These are phyloP conservation scores for Scutellaria barbata DNA, from an alignment of 257 asterid genomes.

Conservation along the genomic window DNA sequence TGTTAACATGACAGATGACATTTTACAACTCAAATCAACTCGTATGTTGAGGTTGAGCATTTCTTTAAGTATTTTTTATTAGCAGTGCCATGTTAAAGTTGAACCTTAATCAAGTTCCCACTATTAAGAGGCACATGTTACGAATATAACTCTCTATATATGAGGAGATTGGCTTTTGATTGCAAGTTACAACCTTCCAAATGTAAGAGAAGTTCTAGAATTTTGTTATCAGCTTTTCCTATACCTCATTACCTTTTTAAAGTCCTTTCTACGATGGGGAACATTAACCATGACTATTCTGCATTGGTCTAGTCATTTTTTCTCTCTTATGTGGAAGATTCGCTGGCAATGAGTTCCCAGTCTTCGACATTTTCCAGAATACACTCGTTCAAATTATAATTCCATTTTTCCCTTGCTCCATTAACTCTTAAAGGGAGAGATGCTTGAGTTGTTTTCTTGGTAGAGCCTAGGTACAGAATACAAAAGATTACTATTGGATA, in stretches of 20 bases:
- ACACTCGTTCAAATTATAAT: neutral
- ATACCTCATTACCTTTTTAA: neutral
- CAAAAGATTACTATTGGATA: neutral
- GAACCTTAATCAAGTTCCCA: constrained; percentile 20
- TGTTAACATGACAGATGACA: constrained; percentile 3
- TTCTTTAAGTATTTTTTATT: neutral
- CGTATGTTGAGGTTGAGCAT: constrained; percentile 18
- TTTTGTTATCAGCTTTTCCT: neutral
- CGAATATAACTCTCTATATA: neutral
- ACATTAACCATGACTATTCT: neutral
- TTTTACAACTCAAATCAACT: neutral
- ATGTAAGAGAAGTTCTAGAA: neutral
- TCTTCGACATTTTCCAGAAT: neutral
- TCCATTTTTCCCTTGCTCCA: neutral
- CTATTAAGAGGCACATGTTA: neutral
- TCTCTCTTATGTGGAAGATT: neutral
- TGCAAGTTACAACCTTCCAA: neutral
- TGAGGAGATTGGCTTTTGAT: neutral
- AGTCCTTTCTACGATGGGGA: neutral
- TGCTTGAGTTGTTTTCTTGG: neutral
- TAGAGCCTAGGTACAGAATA: neutral
- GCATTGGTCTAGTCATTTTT: neutral
- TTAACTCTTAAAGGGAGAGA: neutral
- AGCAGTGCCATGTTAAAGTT: neutral
- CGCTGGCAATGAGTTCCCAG: neutral